Conservation (phyloP, 164 flowering plant genomes). For the Santalum album region DNA sequence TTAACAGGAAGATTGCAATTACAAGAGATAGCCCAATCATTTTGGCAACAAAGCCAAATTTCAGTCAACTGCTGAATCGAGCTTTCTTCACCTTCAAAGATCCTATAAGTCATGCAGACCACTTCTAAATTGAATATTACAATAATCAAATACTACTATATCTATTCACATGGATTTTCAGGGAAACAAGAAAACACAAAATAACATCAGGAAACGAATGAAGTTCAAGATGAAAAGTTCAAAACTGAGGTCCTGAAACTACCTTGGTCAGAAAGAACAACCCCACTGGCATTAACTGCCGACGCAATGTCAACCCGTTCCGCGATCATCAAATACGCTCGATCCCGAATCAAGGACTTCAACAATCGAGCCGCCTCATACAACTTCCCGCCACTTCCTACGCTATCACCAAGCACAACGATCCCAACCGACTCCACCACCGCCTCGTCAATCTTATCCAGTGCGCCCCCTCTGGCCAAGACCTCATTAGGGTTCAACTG, state of each 20-base stretch:
- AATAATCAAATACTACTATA: too few species aligned
- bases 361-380: slow-evolving; percentile 81
- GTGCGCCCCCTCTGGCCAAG: slow-evolving; percentile 20
- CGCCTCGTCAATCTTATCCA: slow-evolving; percentile 51
- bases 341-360: slow-evolving; percentile 66
- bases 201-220: background rate
- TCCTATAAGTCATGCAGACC: too few species aligned
- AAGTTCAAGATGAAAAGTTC: background rate
- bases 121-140: too few species aligned
- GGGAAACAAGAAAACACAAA: background rate
- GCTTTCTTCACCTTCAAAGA: too few species aligned
- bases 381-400: slow-evolving; percentile 37
- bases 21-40: too few species aligned
- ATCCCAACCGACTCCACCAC: slow-evolving; percentile 58
- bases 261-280: slow-evolving; percentile 93
- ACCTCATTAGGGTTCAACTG: slow-evolving; percentile 49
- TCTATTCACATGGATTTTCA: too few species aligned
- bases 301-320: slow-evolving; percentile 93
- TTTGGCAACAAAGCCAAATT: too few species aligned
- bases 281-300: slow-evolving; percentile 86
- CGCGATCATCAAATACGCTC: slow-evolving; percentile 62
- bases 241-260: background rate
- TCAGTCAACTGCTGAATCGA: too few species aligned
- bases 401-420: slow-evolving; percentile 54
- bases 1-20: too few species aligned